Base-by-base conservation (phyloP, 2,329 filamentous ascomycete species). In the Fusarium coffeatum region DNA sequence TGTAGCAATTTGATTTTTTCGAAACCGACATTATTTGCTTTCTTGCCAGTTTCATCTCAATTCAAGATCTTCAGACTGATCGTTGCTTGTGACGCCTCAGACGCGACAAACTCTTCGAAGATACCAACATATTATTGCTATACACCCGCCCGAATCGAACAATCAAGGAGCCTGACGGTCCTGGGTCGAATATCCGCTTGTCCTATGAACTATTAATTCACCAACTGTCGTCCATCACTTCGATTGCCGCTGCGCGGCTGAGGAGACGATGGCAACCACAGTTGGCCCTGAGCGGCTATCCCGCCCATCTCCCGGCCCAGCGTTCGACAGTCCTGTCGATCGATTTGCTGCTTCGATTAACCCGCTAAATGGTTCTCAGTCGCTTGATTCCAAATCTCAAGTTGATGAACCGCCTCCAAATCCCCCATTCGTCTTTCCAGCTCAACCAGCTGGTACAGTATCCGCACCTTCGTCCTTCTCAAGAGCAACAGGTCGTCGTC, bases 341-440 rank as follows among this genome's bases (percentile, higher is more conserved):
- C 67, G 63, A 69, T 71, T 76, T 28, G 60, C 59, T 61, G 60
- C 68, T 42, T 59, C 72, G 23, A 72, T 75, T 58, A 61, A 64
- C 28, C 50, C 63, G 30, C 32, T 72, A 57, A 30, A 58, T 56
- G 64, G 66, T 47, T 59, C 70, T 28, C 58, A 70, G 41, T 53
- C 73, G 27, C 54, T 69, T 18, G 68, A 57, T 23, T 42, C 50
- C 16, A 42, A 73, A 11, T 25, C 56, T 15, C 54, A 76, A 16
- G 37, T 59, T 25, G 51, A 61, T 51, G 46, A 71, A 12, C 85
- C 86, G 55, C 83, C 82, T 53, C 88, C 89, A 48, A 91, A 91
- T 55, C 89, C 90, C 30, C 85, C 85, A 8, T 92, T 92, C 73
- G 84, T 89, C 60, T 92, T 92, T 72, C 90, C 89, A 3, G 79